Conservation (phyloP, 352 stramenopile genomes). For the Globisporangium spiculum region DNA sequence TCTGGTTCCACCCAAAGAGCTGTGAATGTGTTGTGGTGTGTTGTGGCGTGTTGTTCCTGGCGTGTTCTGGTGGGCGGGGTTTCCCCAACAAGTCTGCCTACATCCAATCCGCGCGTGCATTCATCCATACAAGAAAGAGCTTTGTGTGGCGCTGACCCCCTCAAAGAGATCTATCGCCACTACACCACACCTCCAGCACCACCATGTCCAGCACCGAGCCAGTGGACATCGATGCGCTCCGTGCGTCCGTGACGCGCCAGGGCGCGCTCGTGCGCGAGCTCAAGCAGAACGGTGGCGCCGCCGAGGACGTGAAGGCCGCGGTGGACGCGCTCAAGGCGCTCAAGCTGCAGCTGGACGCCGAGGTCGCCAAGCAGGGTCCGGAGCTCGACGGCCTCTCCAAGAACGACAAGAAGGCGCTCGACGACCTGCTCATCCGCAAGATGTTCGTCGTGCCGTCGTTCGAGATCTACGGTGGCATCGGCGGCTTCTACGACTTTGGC, state of each 20-base stretch:
- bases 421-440: constrained; percentile 97
- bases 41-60: too few species aligned
- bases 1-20: too few species aligned
- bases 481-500: constrained; percentile 98
- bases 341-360: constrained; percentile 87
- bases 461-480: constrained; percentile 99
- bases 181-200: background rate
- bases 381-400: constrained; percentile 63
- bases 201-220: constrained; percentile 19
- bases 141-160: constrained; percentile 11
- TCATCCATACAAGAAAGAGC: constrained; percentile 1
- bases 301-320: constrained; percentile 86
- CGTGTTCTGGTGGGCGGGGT: too few species aligned
- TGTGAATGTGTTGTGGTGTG: too few species aligned
- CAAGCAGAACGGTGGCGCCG: constrained; percentile 93
- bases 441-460: constrained; percentile 99
- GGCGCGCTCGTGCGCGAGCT: constrained; percentile 93
- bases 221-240: constrained; percentile 93
- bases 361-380: constrained; percentile 72
- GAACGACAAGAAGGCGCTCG: constrained; percentile 90
- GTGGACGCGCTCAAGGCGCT: constrained; percentile 93
- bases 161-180: constrained; percentile 6
- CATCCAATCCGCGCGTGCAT: background rate
- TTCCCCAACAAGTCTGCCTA: too few species aligned
- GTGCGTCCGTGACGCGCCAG: constrained; percentile 95